Conservation (phyloP, 257 asterid genomes). For the Marsdenia floribunda region DNA sequence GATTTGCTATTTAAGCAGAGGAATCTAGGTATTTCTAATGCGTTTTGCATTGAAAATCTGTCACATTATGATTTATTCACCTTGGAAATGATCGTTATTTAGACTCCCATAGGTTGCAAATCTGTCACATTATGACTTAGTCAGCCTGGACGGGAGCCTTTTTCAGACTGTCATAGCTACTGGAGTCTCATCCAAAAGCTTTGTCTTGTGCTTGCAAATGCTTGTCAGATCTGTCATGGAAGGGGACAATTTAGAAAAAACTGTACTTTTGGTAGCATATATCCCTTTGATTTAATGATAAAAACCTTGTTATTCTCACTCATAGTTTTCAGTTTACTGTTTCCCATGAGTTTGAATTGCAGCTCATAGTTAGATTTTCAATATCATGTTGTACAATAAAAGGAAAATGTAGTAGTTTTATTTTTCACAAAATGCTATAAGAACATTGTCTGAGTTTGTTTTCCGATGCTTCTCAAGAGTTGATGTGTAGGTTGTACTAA, state of each 20-base stretch:
- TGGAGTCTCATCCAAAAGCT: not conserved
- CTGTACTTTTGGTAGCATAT: not conserved
- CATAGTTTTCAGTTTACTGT: not conserved
- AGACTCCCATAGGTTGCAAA: not conserved
- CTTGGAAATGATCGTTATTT: not conserved
- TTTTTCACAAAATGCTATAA: not conserved
- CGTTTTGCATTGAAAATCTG: not conserved
- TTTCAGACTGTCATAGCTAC: not conserved
- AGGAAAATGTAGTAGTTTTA: not conserved
- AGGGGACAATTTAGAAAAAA: not conserved
- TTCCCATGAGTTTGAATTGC: not conserved
- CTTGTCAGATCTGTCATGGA: not conserved
- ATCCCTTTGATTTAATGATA: not conserved
- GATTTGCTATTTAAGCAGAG: not conserved
- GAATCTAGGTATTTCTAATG: not conserved
- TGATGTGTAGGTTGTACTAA: not conserved
- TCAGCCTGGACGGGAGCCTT: too few species aligned
- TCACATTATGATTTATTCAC: not conserved
- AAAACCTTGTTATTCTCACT: not conserved
- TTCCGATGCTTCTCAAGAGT: not conserved
- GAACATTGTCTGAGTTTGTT: not conserved
- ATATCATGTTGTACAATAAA: not conserved
- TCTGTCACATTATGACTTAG: too few species aligned
- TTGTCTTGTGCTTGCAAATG: not conserved
- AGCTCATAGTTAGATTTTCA: not conserved